Conservation (phyloP, 2,329 filamentous ascomycete genomes). For the Colletotrichum sublineola region DNA sequence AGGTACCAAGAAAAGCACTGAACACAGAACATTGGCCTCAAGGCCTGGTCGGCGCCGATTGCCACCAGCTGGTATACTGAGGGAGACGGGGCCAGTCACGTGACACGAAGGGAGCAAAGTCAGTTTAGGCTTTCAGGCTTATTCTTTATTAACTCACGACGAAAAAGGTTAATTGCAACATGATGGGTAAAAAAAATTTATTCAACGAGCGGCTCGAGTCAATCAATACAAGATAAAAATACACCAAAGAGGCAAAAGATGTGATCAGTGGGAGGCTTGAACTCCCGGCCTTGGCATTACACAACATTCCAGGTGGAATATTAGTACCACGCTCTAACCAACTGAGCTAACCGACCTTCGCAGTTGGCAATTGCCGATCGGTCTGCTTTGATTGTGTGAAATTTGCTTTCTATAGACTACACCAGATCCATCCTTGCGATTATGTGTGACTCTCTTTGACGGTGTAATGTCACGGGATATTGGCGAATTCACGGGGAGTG, state of each 20-base stretch:
- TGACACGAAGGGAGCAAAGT: not conserved
- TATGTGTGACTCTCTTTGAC: too few relatives aligned
- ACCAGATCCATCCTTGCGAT: too few relatives aligned
- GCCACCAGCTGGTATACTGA: not conserved
- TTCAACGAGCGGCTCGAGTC: too few relatives aligned
- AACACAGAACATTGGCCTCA: conserved; percentile 5
- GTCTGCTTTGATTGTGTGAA: too few relatives aligned
- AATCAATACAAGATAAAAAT: not conserved
- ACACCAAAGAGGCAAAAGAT: not conserved
- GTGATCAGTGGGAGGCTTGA: conserved; percentile 41
- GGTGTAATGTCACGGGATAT: too few relatives aligned
- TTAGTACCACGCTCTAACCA: conserved; percentile 43
- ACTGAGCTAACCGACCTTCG: conserved; percentile 41
- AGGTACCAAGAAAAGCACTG: not conserved
- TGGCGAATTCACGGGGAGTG: too few relatives aligned
- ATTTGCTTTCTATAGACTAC: too few relatives aligned
- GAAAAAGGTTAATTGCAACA: not conserved
- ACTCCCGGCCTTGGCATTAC: conserved; percentile 42
- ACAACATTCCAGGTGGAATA: conserved; percentile 18
- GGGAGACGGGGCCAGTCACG: not conserved
- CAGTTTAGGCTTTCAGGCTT: not conserved
- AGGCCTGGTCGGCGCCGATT: not conserved
- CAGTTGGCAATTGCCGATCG: fast-evolving
- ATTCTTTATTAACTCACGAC: not conserved
- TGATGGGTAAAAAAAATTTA: not conserved